Evolutionary conservation across 345 rosid genomes (phyloP).

Genomic region (Stellera chamaejasme): DNA sequence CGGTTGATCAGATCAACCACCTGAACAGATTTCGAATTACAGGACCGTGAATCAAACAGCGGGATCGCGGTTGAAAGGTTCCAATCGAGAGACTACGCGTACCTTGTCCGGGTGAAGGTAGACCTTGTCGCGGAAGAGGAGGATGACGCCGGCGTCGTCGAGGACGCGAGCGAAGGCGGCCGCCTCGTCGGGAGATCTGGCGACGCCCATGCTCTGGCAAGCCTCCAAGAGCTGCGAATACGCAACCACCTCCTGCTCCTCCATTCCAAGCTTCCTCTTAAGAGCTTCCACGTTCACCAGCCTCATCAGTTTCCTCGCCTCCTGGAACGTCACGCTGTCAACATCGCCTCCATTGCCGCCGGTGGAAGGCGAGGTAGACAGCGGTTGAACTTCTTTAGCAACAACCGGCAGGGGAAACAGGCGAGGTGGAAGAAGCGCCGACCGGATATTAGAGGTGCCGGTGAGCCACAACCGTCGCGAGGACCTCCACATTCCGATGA

Average conservation of each 20-base stretch:
- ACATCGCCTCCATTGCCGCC: constrained; percentile 2
- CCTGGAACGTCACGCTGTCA: constrained; percentile 32
- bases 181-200: constrained; percentile 75
- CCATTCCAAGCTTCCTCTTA: constrained; percentile 58
- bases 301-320: constrained; percentile 77
- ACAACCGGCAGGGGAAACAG: constrained; percentile 1
- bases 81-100: neutral
- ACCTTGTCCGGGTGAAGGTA: constrained; percentile 93
- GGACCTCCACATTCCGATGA: too few relatives aligned
- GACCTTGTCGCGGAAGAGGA: constrained; percentile 82
- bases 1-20: constrained; percentile 80
- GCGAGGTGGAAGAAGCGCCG: constrained; percentile 2
- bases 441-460: too few relatives aligned
- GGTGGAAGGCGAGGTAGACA: neutral
- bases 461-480: too few relatives aligned
- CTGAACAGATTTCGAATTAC: constrained; percentile 19
- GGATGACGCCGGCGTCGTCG: constrained; percentile 81
- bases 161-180: constrained; percentile 64
- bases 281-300: constrained; percentile 75
- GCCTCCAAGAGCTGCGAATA: constrained; percentile 53
- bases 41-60: neutral
- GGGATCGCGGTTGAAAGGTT: neutral
- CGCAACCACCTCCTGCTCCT: constrained; percentile 55
- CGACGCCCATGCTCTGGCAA: constrained; percentile 55
- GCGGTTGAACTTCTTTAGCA: neutral